phyloP scores from a whole-genome alignment of 2,329 filamentous ascomycete genomes.

The Apiospora pterosperma region DNA sequence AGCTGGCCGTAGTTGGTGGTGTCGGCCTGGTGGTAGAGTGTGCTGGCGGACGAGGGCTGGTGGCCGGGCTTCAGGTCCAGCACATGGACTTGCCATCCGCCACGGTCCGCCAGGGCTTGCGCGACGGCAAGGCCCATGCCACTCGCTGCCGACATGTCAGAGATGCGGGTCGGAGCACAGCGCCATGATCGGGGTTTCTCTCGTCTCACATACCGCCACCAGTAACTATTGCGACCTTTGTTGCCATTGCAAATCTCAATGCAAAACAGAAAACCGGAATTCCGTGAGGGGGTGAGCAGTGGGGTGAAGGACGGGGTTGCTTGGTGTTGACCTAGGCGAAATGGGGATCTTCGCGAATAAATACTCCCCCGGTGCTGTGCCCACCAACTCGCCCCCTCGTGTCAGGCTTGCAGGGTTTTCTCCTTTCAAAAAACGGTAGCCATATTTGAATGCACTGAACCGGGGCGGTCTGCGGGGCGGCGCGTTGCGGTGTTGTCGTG shows the following conservation, averaged over 20 bases:
- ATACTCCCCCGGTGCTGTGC: too few relatives aligned
- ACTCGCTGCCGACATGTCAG: neutral
- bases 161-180: neutral
- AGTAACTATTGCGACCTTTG: neutral
- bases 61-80: neutral
- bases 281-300: neutral
- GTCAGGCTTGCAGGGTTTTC: too few relatives aligned
- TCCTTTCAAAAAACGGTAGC: too few relatives aligned
- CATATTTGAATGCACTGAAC: too few relatives aligned
- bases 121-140: conserved; percentile 3
- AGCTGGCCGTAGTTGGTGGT: neutral
- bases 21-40: neutral
- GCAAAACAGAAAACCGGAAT: neutral
- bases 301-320: neutral
- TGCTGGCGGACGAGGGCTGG: neutral
- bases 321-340: too few relatives aligned
- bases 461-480: neutral
- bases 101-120: neutral
- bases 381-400: too few relatives aligned
- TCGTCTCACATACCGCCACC: neutral
- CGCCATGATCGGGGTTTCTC: neutral
- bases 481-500: neutral
- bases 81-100: neutral
- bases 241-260: neutral
- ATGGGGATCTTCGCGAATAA: neutral